These are phyloP conservation scores for Aspergillus alliaceus DNA, from an alignment of 2,329 filamentous ascomycete species.

Conservation along the genomic window DNA sequence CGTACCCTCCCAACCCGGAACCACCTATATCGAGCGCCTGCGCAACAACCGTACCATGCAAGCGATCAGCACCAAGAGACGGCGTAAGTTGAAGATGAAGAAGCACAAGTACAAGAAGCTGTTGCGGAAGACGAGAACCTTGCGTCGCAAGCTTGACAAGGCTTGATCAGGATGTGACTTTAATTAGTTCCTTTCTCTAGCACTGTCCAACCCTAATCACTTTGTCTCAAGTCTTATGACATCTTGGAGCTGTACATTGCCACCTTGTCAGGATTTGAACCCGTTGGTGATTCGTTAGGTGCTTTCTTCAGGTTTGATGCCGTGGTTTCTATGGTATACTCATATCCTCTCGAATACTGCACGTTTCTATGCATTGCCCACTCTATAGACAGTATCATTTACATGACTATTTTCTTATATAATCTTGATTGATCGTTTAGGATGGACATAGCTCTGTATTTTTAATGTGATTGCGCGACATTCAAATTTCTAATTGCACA, in stretches of 20 bases:
- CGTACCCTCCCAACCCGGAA: conserved; percentile 50
- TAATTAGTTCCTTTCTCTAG: conserved; percentile 9
- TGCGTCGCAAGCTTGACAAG: conserved; percentile 80
- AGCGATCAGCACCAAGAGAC: conserved; percentile 86
- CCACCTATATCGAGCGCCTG: conserved; percentile 68
- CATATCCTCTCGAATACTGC: conserved; percentile 5
- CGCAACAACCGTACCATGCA: conserved; percentile 62
- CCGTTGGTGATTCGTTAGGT: background rate
- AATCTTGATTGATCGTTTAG: background rate
- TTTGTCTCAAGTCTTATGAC: background rate
- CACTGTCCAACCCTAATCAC: background rate
- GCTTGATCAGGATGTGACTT: conserved; percentile 33
- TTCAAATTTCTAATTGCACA: background rate
- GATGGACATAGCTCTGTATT: background rate
- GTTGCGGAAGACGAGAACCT: conserved; percentile 84
- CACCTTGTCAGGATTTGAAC: background rate
- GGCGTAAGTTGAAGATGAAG: conserved; percentile 98
- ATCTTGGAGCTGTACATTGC: background rate
- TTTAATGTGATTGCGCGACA: background rate
- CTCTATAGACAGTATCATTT: conserved; percentile 18
- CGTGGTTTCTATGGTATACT: background rate
- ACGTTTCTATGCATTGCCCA: conserved; percentile 1
- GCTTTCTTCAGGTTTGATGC: background rate
- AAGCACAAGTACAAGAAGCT: conserved; percentile 99
- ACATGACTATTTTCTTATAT: conserved; percentile 1